Evolutionary conservation across 192 early-diverging fungal genomes (phyloP).

Genomic region (Linderina pennispora): DNA sequence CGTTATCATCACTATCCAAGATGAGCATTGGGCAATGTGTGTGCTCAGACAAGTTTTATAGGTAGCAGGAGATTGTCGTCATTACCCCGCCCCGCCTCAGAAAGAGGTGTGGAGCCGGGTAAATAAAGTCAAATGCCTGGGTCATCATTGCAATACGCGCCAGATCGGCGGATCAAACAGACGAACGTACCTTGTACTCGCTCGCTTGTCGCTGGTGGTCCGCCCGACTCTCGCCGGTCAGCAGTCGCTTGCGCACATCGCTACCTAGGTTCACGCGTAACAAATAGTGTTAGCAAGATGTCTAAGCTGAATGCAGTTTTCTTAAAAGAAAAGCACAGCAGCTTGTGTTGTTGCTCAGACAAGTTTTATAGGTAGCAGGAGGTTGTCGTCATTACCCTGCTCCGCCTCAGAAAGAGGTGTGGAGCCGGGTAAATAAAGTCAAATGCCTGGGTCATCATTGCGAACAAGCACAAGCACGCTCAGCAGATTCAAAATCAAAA

Average conservation of each 20-base stretch:
- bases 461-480: background rate
- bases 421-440: slow-evolving; percentile 6
- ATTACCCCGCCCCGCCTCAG: slow-evolving; percentile 15
- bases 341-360: slow-evolving; percentile 6
- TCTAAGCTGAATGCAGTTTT: too few relatives aligned
- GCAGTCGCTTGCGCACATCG: too few relatives aligned
- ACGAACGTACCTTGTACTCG: too few relatives aligned
- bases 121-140: slow-evolving; percentile 45
- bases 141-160: slow-evolving; percentile 20
- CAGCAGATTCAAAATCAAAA: background rate
- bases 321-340: slow-evolving; percentile 6
- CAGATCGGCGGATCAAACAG: too few relatives aligned
- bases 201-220: too few relatives aligned
- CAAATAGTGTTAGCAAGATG: too few relatives aligned
- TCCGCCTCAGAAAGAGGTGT: slow-evolving; percentile 3
- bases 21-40: too few relatives aligned
- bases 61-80: slow-evolving; percentile 42
- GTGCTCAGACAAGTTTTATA: slow-evolving; percentile 31
- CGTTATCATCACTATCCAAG: too few relatives aligned
- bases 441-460: slow-evolving; percentile 12
- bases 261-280: too few relatives aligned
- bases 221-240: too few relatives aligned
- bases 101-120: slow-evolving; percentile 12
- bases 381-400: slow-evolving; percentile 5
- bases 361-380: slow-evolving; percentile 10